Evolutionary conservation across 2,329 filamentous ascomycete genomes (phyloP).

Genomic region (Zymoseptoria tritici): DNA sequence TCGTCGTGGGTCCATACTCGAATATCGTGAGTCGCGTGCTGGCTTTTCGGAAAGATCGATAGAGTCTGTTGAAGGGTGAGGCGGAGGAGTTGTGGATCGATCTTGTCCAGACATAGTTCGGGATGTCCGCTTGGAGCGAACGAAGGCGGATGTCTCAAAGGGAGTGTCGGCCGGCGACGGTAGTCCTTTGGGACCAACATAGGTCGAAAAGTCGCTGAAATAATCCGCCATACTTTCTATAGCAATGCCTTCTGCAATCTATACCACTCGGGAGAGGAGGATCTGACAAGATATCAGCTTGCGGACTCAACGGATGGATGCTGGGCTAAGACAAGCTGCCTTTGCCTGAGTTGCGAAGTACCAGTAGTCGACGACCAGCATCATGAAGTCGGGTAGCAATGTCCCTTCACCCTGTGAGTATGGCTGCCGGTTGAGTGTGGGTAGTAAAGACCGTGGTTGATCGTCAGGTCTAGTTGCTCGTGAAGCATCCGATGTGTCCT

Average conservation of each 20-base stretch:
- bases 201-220: slow-evolving; percentile 39
- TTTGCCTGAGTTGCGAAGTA: not conserved
- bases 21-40: slow-evolving; percentile 45
- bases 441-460: not conserved
- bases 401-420: not conserved
- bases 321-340: not conserved
- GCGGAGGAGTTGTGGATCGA: slow-evolving; percentile 53
- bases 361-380: not conserved
- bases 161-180: slow-evolving; percentile 66
- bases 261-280: not conserved
- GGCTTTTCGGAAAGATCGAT: slow-evolving; percentile 29
- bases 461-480: not conserved
- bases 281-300: not conserved
- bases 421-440: not conserved
- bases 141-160: slow-evolving; percentile 51
- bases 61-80: slow-evolving; percentile 39
- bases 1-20: slow-evolving; percentile 77
- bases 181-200: slow-evolving; percentile 49
- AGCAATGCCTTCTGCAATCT: not conserved
- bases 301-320: not conserved
- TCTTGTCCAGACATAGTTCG: slow-evolving; percentile 57
- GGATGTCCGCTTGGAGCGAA: slow-evolving; percentile 56
- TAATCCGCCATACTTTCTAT: slow-evolving; percentile 33
- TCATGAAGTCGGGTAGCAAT: not conserved
- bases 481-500: not conserved